These are phyloP conservation scores for Solanum hybrid DNA, from an alignment of 305 asterid species.

Conservation along the genomic window DNA sequence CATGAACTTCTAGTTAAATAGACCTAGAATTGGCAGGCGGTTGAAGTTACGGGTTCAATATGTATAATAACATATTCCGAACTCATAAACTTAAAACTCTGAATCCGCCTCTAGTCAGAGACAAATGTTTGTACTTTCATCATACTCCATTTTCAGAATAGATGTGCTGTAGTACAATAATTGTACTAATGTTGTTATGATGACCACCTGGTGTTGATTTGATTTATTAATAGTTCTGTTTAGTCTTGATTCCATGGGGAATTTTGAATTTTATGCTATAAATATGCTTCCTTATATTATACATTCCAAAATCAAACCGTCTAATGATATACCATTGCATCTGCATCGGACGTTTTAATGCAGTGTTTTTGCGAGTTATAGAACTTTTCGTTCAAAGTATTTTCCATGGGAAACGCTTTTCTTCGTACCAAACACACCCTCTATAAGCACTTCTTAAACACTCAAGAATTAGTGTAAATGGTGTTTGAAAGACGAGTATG, in stretches of 20 bases:
- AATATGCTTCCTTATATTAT: neutral
- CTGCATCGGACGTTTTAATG: neutral
- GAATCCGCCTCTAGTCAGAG: neutral
- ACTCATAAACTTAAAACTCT: neutral
- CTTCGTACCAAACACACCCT: neutral
- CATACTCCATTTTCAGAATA: neutral
- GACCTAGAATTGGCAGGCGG: neutral
- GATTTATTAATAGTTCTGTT: neutral
- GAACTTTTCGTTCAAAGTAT: neutral
- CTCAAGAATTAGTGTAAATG: neutral
- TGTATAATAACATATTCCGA: neutral
- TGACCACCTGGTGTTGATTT: neutral
- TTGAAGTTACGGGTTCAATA: neutral
- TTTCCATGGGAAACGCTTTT: neutral
- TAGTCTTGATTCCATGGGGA: neutral
- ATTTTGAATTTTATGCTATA: neutral
- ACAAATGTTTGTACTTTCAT: neutral
- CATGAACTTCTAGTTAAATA: constrained; percentile 1
- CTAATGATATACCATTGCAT: neutral
- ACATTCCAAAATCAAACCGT: neutral
- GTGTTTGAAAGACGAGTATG: neutral
- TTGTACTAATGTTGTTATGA: neutral
- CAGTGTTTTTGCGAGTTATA: neutral
- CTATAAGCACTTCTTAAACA: neutral
- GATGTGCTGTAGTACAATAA: neutral